phyloP scores from a whole-genome alignment of 73 alveolate species.

The Paramecium sonneborni region DNA sequence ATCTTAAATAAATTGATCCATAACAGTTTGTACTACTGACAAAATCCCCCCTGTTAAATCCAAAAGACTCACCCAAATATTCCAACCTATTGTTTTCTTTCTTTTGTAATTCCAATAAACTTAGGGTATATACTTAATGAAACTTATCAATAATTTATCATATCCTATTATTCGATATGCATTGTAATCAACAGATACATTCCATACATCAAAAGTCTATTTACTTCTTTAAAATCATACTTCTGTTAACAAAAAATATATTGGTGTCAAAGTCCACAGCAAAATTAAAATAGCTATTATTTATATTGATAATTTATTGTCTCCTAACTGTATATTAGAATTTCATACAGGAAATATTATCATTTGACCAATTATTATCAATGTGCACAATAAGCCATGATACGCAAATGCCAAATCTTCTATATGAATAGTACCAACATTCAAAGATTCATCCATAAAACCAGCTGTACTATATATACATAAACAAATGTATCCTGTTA shows the following conservation, averaged over 20 bases:
- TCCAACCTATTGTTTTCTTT: constrained; percentile 40
- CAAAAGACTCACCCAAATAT: background rate
- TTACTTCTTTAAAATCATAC: background rate
- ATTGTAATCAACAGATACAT: background rate
- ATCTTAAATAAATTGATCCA: constrained; percentile 6
- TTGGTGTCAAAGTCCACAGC: background rate
- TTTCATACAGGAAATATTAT: background rate
- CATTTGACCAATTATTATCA: background rate
- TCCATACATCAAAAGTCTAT: background rate
- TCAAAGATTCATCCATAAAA: background rate
- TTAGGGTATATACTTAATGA: constrained; percentile 11
- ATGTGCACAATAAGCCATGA: constrained; percentile 14
- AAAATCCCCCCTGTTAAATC: constrained; percentile 39
- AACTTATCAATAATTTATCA: background rate
- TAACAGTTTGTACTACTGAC: background rate
- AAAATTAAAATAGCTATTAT: background rate
- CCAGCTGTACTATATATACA: constrained; percentile 40
- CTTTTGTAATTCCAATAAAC: constrained; percentile 17
- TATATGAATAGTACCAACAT: background rate
- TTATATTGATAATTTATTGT: background rate
- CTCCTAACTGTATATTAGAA: background rate
- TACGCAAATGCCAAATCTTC: constrained; percentile 52
- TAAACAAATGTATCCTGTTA: constrained; percentile 37
- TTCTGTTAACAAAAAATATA: background rate
- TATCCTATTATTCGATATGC: constrained; percentile 37